Base-by-base conservation (phyloP, 257 asterid genomes). In the Penstemon barbatus region DNA sequence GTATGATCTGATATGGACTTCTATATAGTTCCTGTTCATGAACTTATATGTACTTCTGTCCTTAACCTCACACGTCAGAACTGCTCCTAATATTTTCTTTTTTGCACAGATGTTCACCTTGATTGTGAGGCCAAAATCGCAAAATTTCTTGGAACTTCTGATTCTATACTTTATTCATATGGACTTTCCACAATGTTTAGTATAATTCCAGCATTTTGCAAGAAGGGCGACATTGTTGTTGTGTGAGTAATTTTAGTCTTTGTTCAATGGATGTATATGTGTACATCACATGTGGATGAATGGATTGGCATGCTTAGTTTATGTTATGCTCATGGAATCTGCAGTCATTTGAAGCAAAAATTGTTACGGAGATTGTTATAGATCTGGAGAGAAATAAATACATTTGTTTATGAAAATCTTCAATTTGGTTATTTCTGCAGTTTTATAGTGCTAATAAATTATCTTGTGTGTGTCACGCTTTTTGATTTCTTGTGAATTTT, bases 121-220 rank as follows among this genome's bases (percentile, higher is more conserved):
- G 97, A 93, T 70, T 93, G 99, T 66, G 99, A 93, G 82, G 89
- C 99, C 75, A 84, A 89, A 75, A 82, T 93, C 79, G 91, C 99
- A 3, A 83, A 84, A 77, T 93, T 93, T 82, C 88, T 93, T 46
- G 99, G 99, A 66, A 93, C 99, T 57, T 79, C 90, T 43, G 97
- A 93, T 76, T 85, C 99, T 55, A 63, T 63, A 63, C 68, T 63
- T 25, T 63, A 63, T 63, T 63, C 68, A 0, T 63, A 63, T 63
- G 68, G 99, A 55, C 96, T 93, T 75, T 93, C 99, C 63, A 93
- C 97, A 33, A 88, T 90, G 97, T 93, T 93, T 82, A 93, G 99
- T 79, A 89, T 86, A 75, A 89, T 92, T 73, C 98, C 98, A 81
- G 98, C 98, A 67, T 92, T 92, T 75, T 86, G 92, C 81, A 92